These are phyloP conservation scores for Stentor coeruleus DNA, from an alignment of 73 alveolate species.

Conservation along the genomic window DNA sequence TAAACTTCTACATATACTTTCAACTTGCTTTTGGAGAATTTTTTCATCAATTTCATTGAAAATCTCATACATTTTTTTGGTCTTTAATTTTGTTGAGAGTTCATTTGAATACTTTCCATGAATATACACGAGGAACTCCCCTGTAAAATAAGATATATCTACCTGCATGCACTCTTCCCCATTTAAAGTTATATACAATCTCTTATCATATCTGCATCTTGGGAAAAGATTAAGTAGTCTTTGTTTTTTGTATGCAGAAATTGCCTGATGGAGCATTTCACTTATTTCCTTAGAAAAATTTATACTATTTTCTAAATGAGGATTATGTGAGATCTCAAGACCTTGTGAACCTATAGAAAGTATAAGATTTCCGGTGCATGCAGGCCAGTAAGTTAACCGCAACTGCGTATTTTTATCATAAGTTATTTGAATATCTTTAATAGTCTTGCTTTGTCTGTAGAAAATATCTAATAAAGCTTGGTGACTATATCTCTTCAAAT, in stretches of 20 bases:
- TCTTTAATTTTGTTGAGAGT: not conserved
- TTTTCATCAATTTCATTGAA: not conserved
- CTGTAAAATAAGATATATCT: not conserved
- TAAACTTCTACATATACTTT: not conserved
- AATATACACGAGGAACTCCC: not conserved
- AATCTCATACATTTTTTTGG: not conserved
- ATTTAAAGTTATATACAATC: too few relatives aligned
- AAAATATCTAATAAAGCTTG: not conserved
- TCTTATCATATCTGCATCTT: too few relatives aligned
- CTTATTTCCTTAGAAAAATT: not conserved
- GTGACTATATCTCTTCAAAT: not conserved
- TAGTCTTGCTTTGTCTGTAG: not conserved
- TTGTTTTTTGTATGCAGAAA: not conserved
- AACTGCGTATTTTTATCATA: too few relatives aligned
- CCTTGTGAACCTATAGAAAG: too few relatives aligned
- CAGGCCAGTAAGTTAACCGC: not conserved
- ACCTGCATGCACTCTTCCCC: not conserved
- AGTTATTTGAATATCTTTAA: too few relatives aligned
- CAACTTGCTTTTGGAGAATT: not conserved
- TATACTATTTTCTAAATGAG: not conserved
- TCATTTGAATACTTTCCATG: not conserved
- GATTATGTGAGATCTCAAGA: not conserved
- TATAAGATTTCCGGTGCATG: not conserved
- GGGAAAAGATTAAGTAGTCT: conserved; percentile 8
- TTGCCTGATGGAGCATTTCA: not conserved